Evolutionary conservation across 768 basidiomycete species (phyloP), one percentile per base, ranked within the genome.

Genomic region (Paxillus ammoniavirescens): DNA sequence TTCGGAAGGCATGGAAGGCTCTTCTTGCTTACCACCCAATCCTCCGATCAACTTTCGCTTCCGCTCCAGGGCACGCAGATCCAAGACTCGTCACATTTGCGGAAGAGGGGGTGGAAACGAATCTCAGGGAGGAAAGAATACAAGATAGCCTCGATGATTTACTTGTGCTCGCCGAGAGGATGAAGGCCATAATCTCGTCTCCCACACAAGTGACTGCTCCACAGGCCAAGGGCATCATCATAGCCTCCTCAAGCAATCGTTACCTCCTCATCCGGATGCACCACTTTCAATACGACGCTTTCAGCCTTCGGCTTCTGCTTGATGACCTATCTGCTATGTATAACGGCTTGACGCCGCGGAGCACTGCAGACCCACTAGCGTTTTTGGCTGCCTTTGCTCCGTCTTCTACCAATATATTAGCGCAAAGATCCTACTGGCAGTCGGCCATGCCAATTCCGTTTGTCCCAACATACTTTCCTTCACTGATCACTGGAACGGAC

Each of bases 261-360:
- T 70, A 64, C 42, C 51, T 72, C 5, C 45, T 72, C 8, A 47
- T 72, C n/a, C 62, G 65, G n/a, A 64, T 79, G 31, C 76, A 79
- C 52, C 78, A 79, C 60, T 77, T 77, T 64, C 78, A 78, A 62
- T 80, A 79, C 57, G 78, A 79, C 47, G 78, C 76, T 7, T 74
- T 75, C 75, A 77, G 76, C 59, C 62, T 79, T 30, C 67, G 60
- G 26, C 64, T 79, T 21, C 57, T 80, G 12, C 46, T 75, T 2
- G 63, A 74, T 47, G 76, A 78, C 52, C 67, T 80, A n/a, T 57
- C 64, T 12, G 57, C 61, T 5, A 33, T 76, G 14, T 79, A 77
- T 58, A 52, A 56, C 5, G 70, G 65, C 5, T 49, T 54, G 15
- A 52, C 55, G 13, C 61, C 70, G 8, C 48, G 45, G 17, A 62